Evolutionary conservation across 495 filamentous ascomycete genomes (phyloP).

Genomic region (Penicillium crystallinum): DNA sequence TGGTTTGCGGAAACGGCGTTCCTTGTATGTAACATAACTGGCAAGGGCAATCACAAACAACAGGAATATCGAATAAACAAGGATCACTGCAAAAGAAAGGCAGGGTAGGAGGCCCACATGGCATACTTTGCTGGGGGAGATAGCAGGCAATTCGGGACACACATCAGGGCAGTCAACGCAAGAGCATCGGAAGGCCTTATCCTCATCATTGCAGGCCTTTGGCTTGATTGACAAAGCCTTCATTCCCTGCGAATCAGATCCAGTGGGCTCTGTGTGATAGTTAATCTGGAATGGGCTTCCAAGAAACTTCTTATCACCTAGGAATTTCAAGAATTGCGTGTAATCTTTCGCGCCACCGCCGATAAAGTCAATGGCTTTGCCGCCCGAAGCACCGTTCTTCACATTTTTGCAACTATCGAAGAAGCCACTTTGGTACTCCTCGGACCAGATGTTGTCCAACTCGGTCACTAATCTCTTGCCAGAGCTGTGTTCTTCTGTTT

Average conservation of each 20-base stretch:
- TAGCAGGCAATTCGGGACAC: conserved; percentile 72
- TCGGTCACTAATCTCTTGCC: conserved; percentile 76
- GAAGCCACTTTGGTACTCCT: conserved; percentile 82
- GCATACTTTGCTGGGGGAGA: conserved; percentile 63
- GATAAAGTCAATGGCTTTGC: conserved; percentile 88
- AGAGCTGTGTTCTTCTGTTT: conserved; percentile 57
- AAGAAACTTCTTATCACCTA: conserved; percentile 82
- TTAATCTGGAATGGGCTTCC: conserved; percentile 98
- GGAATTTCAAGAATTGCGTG: conserved; percentile 73
- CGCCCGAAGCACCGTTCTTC: conserved; percentile 90
- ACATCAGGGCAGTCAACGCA: conserved; percentile 87
- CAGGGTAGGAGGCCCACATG: conserved; percentile 83
- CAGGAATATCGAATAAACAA: conserved; percentile 75
- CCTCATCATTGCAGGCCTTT: conserved; percentile 82
- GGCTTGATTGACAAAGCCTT: conserved; percentile 56
- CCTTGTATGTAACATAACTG: conserved; percentile 69
- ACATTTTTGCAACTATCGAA: conserved; percentile 98
- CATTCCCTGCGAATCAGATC: conserved; percentile 56
- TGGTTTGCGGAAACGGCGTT: conserved; percentile 64
- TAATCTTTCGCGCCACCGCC: conserved; percentile 94
- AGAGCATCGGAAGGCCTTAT: conserved; percentile 79
- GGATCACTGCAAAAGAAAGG: conserved; percentile 83
- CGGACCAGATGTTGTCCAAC: conserved; percentile 82
- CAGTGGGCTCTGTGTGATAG: conserved; percentile 59
- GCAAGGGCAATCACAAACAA: conserved; percentile 60